phyloP scores from a whole-genome alignment of 257 asterid species.

The Cordia subcordata region DNA sequence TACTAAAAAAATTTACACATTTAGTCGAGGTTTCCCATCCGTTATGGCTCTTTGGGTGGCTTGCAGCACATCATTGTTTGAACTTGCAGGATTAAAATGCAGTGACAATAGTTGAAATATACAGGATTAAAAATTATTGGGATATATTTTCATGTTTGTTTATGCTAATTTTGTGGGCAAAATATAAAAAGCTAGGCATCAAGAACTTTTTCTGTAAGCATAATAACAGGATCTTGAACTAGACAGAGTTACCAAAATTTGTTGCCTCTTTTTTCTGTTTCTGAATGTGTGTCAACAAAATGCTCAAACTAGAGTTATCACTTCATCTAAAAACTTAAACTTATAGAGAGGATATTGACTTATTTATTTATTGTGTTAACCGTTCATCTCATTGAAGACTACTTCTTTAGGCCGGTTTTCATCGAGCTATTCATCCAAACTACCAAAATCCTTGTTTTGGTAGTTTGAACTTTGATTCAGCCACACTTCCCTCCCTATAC shows the following conservation, averaged over 20 bases:
- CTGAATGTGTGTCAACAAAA: slow-evolving; percentile 42
- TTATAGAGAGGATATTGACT: too few relatives aligned
- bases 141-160: not conserved
- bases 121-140: not conserved
- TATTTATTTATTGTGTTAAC: too few relatives aligned
- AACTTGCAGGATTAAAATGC: not conserved
- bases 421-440: slow-evolving; percentile 51
- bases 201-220: not conserved
- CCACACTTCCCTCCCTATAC: too few relatives aligned
- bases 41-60: slow-evolving; percentile 75
- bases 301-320: too few relatives aligned
- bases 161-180: not conserved
- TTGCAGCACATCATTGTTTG: slow-evolving; percentile 65
- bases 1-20: slow-evolving; percentile 39
- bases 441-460: too few relatives aligned
- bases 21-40: slow-evolving; percentile 80
- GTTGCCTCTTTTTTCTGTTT: slow-evolving; percentile 44
- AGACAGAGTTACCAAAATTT: slow-evolving; percentile 28
- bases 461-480: too few relatives aligned
- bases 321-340: too few relatives aligned
- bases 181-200: not conserved
- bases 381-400: slow-evolving; percentile 67
- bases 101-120: not conserved
- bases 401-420: slow-evolving; percentile 71
- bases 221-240: not conserved